These are phyloP conservation scores for Diplodia corticola DNA, from an alignment of 2,329 filamentous ascomycete genomes.

Conservation along the genomic window DNA sequence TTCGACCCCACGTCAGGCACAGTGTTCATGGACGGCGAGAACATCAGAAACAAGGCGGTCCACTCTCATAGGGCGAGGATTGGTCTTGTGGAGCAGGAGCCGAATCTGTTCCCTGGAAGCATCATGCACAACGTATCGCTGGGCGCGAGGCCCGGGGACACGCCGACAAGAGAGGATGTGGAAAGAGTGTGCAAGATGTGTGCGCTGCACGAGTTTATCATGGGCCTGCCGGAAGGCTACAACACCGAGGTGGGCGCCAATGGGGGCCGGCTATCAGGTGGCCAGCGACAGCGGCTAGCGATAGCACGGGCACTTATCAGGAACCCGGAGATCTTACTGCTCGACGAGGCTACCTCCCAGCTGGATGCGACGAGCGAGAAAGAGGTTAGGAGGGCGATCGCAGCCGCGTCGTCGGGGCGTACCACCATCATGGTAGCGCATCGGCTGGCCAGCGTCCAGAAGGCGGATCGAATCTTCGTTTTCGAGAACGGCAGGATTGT, in stretches of 20 bases:
- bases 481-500: conserved; percentile 66
- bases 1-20: conserved; percentile 44
- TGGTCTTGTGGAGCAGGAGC: conserved; percentile 48
- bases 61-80: conserved; percentile 41
- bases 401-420: conserved; percentile 43
- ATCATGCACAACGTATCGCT: conserved; percentile 48
- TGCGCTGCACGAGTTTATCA: conserved; percentile 50
- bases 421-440: conserved; percentile 78
- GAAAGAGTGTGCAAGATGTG: conserved; percentile 43
- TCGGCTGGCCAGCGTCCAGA: conserved; percentile 72
- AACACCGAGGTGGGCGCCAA: conserved; percentile 48
- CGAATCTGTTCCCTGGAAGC: conserved; percentile 47
- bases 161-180: conserved; percentile 32
- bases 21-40: conserved; percentile 44
- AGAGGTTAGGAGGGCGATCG: conserved; percentile 45
- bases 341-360: conserved; percentile 51
- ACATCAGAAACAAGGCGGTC: conserved; percentile 43
- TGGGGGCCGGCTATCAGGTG: conserved; percentile 47
- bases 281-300: conserved; percentile 49
- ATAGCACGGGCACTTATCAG: conserved; percentile 49
- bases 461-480: conserved; percentile 78
- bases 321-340: conserved; percentile 48
- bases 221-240: conserved; percentile 49
- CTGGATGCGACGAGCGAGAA: conserved; percentile 49
- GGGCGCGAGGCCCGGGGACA: conserved; percentile 36